Conservation (phyloP, 805 yeast genomes). For the Starmerella floricola region DNA sequence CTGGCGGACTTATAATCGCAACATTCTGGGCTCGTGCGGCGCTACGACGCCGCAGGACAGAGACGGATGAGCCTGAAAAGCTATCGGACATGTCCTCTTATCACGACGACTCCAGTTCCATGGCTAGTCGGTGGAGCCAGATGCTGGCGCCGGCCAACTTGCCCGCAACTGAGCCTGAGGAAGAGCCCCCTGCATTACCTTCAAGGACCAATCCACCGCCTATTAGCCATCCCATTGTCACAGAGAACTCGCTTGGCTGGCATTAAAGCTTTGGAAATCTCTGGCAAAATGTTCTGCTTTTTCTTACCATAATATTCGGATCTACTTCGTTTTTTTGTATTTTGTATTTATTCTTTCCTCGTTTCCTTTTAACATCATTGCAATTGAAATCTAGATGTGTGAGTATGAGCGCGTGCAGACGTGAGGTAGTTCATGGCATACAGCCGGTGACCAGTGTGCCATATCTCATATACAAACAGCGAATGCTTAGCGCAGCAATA, state of each 20-base stretch:
- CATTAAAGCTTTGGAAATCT: too few relatives aligned
- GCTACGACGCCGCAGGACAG: slow-evolving; percentile 37
- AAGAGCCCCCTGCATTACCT: slow-evolving; percentile 1
- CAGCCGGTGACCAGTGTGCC: too few relatives aligned
- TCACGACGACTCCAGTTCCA: slow-evolving; percentile 17
- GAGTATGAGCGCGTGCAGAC: too few relatives aligned
- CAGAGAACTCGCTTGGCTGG: slow-evolving; percentile 35
- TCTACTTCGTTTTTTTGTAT: too few relatives aligned
- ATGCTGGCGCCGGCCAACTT: not conserved
- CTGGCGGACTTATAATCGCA: slow-evolving; percentile 40
- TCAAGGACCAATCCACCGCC: slow-evolving; percentile 16
- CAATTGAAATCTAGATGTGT: too few relatives aligned
- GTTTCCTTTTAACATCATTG: too few relatives aligned
- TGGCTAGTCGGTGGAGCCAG: slow-evolving; percentile 11
- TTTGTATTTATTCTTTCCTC: slow-evolving; percentile 5
- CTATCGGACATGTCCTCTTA: slow-evolving; percentile 20
- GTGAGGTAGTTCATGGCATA: too few relatives aligned
- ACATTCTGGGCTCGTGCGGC: slow-evolving; percentile 5
- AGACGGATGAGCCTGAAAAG: slow-evolving; percentile 22
- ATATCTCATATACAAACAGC: too few relatives aligned
- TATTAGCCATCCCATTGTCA: slow-evolving; percentile 32
- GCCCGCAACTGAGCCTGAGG: not conserved
- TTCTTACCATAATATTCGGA: too few relatives aligned
- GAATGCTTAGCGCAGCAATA: too few relatives aligned
- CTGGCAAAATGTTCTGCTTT: too few relatives aligned